Percentiles rank a stretch among this genome's conserved stretches.
Evolutionary conservation across 2,329 filamentous ascomycete genomes (phyloP).

Genomic region (Dothiorella sarmentorum): DNA sequence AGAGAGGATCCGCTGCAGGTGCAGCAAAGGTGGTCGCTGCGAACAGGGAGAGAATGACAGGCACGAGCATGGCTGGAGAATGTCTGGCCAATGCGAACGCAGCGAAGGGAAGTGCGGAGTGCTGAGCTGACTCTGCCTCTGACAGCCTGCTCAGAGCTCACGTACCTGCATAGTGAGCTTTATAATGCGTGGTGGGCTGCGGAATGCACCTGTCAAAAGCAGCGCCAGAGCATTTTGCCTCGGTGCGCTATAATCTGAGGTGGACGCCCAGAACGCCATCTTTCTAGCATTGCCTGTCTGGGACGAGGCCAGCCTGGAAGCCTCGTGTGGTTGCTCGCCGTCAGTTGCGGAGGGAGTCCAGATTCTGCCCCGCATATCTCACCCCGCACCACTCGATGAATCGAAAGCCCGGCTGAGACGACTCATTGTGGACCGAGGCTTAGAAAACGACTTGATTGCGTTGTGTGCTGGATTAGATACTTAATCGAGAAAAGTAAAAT

Average conservation of each 20-base stretch:
- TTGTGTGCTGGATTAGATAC: neutral
- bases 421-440: neutral
- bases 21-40: neutral
- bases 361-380: neutral
- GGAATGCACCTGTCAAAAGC: neutral
- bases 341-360: neutral
- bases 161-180: neutral
- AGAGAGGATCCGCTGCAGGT: neutral
- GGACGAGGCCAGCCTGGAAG: neutral
- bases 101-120: neutral
- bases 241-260: neutral
- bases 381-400: neutral
- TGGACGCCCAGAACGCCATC: neutral
- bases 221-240: neutral
- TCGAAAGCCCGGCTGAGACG: neutral
- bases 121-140: neutral
- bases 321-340: neutral
- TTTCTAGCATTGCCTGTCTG: neutral
- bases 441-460: neutral
- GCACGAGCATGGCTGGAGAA: neutral
- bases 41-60: neutral
- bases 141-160: neutral
- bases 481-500: neutral
- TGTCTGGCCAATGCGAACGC: neutral
- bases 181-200: neutral